These are phyloP conservation scores for Golovinomyces cichoracearum DNA, from an alignment of 2,329 filamentous ascomycete genomes.

Conservation along the genomic window DNA sequence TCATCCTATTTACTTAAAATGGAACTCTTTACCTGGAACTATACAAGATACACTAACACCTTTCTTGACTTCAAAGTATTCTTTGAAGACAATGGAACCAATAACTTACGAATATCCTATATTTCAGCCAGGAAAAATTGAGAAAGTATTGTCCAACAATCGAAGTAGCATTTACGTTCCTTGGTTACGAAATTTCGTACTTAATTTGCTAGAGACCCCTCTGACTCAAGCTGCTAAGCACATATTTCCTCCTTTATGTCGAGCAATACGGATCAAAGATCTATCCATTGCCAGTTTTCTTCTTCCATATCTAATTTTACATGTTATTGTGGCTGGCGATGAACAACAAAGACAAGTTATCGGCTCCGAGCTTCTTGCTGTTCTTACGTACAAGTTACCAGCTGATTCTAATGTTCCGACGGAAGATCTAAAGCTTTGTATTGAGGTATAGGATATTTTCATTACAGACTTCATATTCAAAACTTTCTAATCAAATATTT, in stretches of 20 bases:
- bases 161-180: slow-evolving; percentile 39
- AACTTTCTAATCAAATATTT: background rate
- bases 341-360: slow-evolving; percentile 32
- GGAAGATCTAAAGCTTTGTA: slow-evolving; percentile 61
- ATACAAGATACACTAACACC: slow-evolving; percentile 64
- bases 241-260: slow-evolving; percentile 57
- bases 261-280: slow-evolving; percentile 66
- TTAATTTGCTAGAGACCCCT: slow-evolving; percentile 56
- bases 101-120: slow-evolving; percentile 46
- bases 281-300: slow-evolving; percentile 67
- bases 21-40: slow-evolving; percentile 50
- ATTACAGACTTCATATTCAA: background rate
- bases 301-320: slow-evolving; percentile 63
- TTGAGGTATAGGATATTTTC: slow-evolving; percentile 35
- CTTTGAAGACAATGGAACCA: slow-evolving; percentile 33
- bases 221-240: slow-evolving; percentile 48
- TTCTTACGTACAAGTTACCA: slow-evolving; percentile 34
- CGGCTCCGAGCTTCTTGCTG: slow-evolving; percentile 43
- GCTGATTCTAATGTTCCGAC: slow-evolving; percentile 32
- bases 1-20: slow-evolving; percentile 41
- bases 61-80: slow-evolving; percentile 64
- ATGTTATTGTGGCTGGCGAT: slow-evolving; percentile 49
- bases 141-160: slow-evolving; percentile 17
- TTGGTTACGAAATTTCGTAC: slow-evolving; percentile 60
- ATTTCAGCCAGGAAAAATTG: slow-evolving; percentile 18